Base-by-base conservation (phyloP, 495 filamentous ascomycete genomes). In the Talaromyces wortmannii region DNA sequence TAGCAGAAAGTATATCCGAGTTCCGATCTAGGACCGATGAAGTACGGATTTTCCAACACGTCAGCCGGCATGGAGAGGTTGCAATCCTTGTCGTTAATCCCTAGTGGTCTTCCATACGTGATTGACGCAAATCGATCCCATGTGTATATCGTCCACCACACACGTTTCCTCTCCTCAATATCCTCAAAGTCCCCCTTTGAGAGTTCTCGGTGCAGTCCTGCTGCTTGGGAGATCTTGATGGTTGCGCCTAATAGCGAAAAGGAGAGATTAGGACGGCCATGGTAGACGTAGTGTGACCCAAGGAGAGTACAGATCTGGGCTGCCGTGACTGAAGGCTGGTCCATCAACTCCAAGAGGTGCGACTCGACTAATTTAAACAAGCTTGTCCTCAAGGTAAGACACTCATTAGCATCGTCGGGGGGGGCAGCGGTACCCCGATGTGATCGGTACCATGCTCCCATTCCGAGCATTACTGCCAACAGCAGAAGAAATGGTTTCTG, bases 81-180 rank as follows among this genome's bases (percentile, higher is more conserved):
- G 57, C 67, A 69, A 40, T 71, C 68, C 42, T 64, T 65, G 53
- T 69, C 68, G 45, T 69, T 67, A 16, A 71, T 69, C 1, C 66
- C 63, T 31, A 69, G 33, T 3, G 68, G 68, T 5, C 66, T 52
- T 1, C 68, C 68, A 54, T 71, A 71, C 0, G 62, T 68, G 17
- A 68, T 68, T 16, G 67, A 68, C 0, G 67, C 69, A 40, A 72
- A 69, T 50, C 65, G 55, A 23, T 72, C 69, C 67, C 67, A 69
- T 8, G 67, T 72, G 50, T 70, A 72, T 6, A 69, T 67, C 5
- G 67, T 69, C 65, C 69, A 69, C 69, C 69, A 72, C 0, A 69
- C 62, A 45, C 69, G 45, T 50, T 68, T 69, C 43, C 63, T 59
- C 31, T 69, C 69, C 49, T 72, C 65, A 15, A 62, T 56, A 45